A percentile compares a stretch with the other conserved stretches of the same genome.
Evolutionary conservation across 352 stramenopile species (phyloP).

Genomic region (Paralagenidium karlingii): DNA sequence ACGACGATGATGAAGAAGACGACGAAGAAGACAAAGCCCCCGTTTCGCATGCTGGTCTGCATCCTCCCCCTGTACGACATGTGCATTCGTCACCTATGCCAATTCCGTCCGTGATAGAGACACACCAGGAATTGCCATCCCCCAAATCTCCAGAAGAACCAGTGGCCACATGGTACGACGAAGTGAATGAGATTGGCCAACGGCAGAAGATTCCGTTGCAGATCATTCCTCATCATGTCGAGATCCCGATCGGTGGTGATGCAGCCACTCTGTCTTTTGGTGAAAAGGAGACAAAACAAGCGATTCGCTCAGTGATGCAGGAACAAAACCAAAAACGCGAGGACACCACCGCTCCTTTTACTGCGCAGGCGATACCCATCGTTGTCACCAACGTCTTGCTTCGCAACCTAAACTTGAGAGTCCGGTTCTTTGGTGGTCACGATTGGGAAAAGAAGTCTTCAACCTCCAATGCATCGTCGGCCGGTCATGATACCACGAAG

Average conservation of each 20-base stretch:
- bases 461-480: background rate
- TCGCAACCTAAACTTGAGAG: constrained; percentile 80
- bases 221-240: constrained; percentile 79
- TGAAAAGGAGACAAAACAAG: constrained; percentile 66
- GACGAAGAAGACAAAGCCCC: constrained; percentile 10
- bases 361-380: too few relatives aligned
- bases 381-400: constrained; percentile 71
- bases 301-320: constrained; percentile 52
- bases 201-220: constrained; percentile 22
- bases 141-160: too few relatives aligned
- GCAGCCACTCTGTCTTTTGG: constrained; percentile 77
- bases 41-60: constrained; percentile 11
- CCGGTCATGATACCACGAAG: background rate
- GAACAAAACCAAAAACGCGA: constrained; percentile 22
- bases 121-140: too few relatives aligned
- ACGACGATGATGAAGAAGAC: constrained; percentile 17
- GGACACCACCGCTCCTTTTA: constrained; percentile 6
- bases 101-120: too few relatives aligned
- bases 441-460: constrained; percentile 29
- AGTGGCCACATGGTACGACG: constrained; percentile 5
- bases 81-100: too few relatives aligned
- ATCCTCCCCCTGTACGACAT: too few relatives aligned
- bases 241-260: constrained; percentile 73
- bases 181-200: constrained; percentile 1
- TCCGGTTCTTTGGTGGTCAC: constrained; percentile 78